These are phyloP conservation scores for Russula compacta DNA, from an alignment of 768 basidiomycete genomes.

Conservation along the genomic window DNA sequence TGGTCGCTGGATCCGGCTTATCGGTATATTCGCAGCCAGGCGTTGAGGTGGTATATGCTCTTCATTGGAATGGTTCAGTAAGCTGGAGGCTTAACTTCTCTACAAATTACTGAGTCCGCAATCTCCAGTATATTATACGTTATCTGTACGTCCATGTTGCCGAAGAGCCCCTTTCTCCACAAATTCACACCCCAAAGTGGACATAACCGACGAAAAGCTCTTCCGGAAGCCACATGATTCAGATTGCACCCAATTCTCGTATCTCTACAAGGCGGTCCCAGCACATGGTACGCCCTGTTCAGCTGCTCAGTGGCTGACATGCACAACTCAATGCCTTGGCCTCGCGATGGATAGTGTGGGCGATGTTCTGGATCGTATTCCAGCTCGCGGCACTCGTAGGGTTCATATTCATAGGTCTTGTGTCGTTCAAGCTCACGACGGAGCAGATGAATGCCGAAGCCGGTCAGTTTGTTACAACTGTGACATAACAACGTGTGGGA, in stretches of 20 bases:
- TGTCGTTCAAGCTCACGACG: slow-evolving; percentile 57
- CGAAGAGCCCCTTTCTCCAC: neutral
- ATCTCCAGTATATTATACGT: slow-evolving; percentile 66
- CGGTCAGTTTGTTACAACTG: slow-evolving; percentile 35
- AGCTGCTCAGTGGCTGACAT: neutral
- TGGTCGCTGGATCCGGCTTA: neutral
- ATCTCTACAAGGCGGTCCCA: slow-evolving; percentile 60
- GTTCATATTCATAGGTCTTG: slow-evolving; percentile 74
- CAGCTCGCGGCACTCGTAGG: slow-evolving; percentile 64
- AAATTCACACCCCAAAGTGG: slow-evolving; percentile 44
- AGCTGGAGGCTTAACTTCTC: slow-evolving; percentile 12
- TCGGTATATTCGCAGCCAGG: slow-evolving; percentile 40
- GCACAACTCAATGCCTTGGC: neutral
- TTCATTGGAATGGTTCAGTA: slow-evolving; percentile 84
- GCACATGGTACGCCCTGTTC: slow-evolving; percentile 51
- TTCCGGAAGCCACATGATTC: slow-evolving; percentile 93
- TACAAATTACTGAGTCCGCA: slow-evolving; percentile 11
- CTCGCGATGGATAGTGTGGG: slow-evolving; percentile 54
- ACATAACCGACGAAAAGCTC: slow-evolving; percentile 88
- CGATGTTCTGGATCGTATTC: slow-evolving; percentile 75
- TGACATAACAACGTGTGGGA: neutral
- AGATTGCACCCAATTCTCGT: slow-evolving; percentile 81
- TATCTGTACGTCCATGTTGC: slow-evolving; percentile 49
- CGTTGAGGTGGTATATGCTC: slow-evolving; percentile 75
- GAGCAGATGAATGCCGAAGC: slow-evolving; percentile 66